A percentile compares a stretch with the other conserved stretches of the same genome.
Conservation (phyloP, 768 basidiomycete species). For the Lepiota brunneoincarnata region DNA sequence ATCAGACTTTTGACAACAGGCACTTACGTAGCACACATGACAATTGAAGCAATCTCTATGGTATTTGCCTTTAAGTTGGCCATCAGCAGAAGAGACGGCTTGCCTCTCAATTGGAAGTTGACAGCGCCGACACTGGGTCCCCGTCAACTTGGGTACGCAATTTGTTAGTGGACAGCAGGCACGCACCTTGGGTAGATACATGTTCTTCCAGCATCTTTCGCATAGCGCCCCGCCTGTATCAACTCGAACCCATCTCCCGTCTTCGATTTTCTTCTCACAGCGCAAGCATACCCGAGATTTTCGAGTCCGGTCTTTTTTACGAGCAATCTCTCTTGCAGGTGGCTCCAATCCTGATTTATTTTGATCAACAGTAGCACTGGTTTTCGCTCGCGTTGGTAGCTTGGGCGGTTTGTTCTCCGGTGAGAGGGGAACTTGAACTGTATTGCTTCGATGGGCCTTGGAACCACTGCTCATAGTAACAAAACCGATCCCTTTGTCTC, state of each 20-base stretch:
- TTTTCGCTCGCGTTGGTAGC: constrained; percentile 54
- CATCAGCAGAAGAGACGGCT: constrained; percentile 88
- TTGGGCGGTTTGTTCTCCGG: constrained; percentile 48
- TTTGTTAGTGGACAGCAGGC: constrained; percentile 4
- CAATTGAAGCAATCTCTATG: constrained; percentile 92
- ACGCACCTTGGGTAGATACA: constrained; percentile 89
- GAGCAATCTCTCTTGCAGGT: constrained; percentile 21
- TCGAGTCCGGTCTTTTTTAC: constrained; percentile 25
- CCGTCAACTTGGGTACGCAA: not conserved
- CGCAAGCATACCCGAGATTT: constrained; percentile 52
- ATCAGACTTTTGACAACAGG: constrained; percentile 7
- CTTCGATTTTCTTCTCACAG: constrained; percentile 69
- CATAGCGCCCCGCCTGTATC: constrained; percentile 79
- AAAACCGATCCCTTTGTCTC: constrained; percentile 3
- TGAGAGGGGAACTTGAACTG: constrained; percentile 39
- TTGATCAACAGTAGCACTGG: constrained; percentile 28
- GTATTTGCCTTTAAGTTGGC: constrained; percentile 95
- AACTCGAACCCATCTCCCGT: constrained; percentile 80
- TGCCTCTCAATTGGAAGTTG: constrained; percentile 84
- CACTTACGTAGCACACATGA: constrained; percentile 68
- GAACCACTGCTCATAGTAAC: constrained; percentile 14
- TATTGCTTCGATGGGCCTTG: constrained; percentile 47
- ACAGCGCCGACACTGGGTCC: constrained; percentile 78
- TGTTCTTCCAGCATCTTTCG: constrained; percentile 92
- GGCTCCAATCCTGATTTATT: constrained; percentile 20